These are phyloP conservation scores for Aspergillus luchuensis DNA, from an alignment of 2,329 filamentous ascomycete genomes.

Conservation along the genomic window DNA sequence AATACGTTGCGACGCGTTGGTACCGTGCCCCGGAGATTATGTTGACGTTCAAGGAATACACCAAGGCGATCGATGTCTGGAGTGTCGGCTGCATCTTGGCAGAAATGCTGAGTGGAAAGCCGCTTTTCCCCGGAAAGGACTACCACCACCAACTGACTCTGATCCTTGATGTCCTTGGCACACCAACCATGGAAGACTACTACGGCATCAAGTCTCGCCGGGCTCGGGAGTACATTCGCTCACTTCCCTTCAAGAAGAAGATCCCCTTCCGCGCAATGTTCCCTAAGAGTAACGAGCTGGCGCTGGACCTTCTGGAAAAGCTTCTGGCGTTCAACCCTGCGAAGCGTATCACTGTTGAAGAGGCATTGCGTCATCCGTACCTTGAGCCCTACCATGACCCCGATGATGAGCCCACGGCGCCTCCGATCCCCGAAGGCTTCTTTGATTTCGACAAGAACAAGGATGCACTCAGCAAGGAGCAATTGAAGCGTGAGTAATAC, in stretches of 20 bases:
- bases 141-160: conserved; percentile 98
- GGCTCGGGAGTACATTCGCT: conserved; percentile 96
- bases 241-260: conserved; percentile 99
- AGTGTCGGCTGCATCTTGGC: conserved; percentile 97
- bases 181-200: conserved; percentile 99
- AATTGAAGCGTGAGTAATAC: conserved; percentile 72
- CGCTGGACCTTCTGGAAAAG: conserved; percentile 91
- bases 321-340: conserved; percentile 96
- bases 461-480: conserved; percentile 96
- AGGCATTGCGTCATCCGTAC: conserved; percentile 95
- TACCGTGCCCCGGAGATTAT: conserved; percentile 99
- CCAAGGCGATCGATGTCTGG: conserved; percentile 99
- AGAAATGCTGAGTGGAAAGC: conserved; percentile 98
- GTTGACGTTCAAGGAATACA: conserved; percentile 99
- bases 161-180: conserved; percentile 95
- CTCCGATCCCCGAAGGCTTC: conserved; percentile 97
- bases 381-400: conserved; percentile 98
- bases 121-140: conserved; percentile 96
- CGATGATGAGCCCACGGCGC: conserved; percentile 94
- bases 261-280: conserved; percentile 96
- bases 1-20: conserved; percentile 99
- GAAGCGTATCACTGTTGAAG: conserved; percentile 97
- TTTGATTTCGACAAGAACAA: conserved; percentile 99
- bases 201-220: conserved; percentile 99
- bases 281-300: conserved; percentile 97